A percentile compares a stretch with the other conserved stretches of the same genome.
Conservation (phyloP, 805 yeast genomes). For the Saccharomycopsis oosterbeekiorum region DNA sequence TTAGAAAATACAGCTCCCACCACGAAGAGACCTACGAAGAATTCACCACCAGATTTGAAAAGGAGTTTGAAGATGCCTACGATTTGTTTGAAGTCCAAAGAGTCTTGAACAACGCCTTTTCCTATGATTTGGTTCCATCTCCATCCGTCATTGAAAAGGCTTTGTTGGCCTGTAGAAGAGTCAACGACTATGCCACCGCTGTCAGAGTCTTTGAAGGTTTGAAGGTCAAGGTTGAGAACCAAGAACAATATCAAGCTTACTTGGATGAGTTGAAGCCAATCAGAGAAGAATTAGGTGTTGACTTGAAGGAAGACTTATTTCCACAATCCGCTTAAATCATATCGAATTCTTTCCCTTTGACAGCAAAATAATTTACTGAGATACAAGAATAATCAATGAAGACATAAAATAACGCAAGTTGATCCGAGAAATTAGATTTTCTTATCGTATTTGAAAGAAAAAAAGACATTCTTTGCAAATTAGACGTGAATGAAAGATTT, state of each 20-base stretch:
- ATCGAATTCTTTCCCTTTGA: no score
- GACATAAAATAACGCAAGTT: not conserved
- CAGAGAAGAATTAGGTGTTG: conserved; percentile 87
- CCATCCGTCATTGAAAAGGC: conserved; percentile 95
- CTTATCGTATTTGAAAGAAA: no score
- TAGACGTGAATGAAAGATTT: no score
- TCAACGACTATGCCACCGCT: conserved; percentile 97
- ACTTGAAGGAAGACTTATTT: conserved; percentile 84
- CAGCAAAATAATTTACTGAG: not conserved
- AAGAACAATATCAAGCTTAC: conserved; percentile 90
- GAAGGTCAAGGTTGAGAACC: conserved; percentile 91
- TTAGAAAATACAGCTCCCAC: conserved; percentile 72
- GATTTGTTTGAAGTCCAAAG: conserved; percentile 82
- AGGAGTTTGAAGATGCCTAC: conserved; percentile 91
- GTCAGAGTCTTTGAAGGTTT: conserved; percentile 97
- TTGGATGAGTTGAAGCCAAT: conserved; percentile 87
- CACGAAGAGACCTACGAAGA: conserved; percentile 93
- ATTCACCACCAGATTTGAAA: conserved; percentile 83
- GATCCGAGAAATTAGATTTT: no score
- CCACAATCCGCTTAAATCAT: conserved; percentile 25
- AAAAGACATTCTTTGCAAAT: no score
- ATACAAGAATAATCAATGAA: not conserved
- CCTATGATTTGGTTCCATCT: conserved; percentile 97
- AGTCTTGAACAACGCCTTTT: conserved; percentile 94
- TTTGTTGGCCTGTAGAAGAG: conserved; percentile 96